Conservation (phyloP, 2,329 filamentous ascomycete genomes). For the Penicillium capsulatum region DNA sequence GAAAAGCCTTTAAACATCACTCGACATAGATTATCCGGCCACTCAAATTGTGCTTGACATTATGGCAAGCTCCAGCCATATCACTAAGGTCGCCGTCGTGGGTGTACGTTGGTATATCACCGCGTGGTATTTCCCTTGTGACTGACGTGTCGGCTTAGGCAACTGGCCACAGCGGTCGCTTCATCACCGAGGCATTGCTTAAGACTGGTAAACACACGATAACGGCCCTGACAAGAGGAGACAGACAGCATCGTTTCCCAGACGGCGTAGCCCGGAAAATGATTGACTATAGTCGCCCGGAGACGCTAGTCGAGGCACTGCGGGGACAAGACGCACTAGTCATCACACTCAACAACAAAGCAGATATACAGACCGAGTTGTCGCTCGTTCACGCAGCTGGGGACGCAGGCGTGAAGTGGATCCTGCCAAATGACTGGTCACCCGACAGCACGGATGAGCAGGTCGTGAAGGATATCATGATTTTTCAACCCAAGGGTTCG, state of each 20-base stretch:
- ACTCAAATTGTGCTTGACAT: too few relatives aligned
- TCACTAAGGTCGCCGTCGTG: slow-evolving; percentile 13
- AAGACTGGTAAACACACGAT: slow-evolving; percentile 11
- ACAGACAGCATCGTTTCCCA: slow-evolving; percentile 30
- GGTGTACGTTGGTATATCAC: slow-evolving; percentile 6
- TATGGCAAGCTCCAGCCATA: slow-evolving; percentile 6
- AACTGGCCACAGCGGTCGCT: slow-evolving; percentile 9
- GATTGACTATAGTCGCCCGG: slow-evolving; percentile 41
- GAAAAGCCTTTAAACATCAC: too few relatives aligned
- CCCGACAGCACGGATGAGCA: slow-evolving; percentile 28
- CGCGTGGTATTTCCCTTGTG: too few relatives aligned
- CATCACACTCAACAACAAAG: slow-evolving; percentile 44
- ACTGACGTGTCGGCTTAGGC: too few relatives aligned
- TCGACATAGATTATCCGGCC: too few relatives aligned
- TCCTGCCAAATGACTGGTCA: slow-evolving; percentile 50
- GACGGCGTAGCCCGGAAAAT: slow-evolving; percentile 35
- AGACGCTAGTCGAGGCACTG: slow-evolving; percentile 45
- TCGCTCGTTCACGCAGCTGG: slow-evolving; percentile 49
- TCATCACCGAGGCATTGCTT: slow-evolving; percentile 8
- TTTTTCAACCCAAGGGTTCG: slow-evolving; percentile 10
- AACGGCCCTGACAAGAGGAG: slow-evolving; percentile 10
- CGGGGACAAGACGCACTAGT: slow-evolving; percentile 50
- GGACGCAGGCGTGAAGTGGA: slow-evolving; percentile 47
- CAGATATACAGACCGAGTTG: slow-evolving; percentile 38
- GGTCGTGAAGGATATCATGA: slow-evolving; percentile 5